Conservation (phyloP, 495 filamentous ascomycete genomes). For the Neurospora tetrasperma region DNA sequence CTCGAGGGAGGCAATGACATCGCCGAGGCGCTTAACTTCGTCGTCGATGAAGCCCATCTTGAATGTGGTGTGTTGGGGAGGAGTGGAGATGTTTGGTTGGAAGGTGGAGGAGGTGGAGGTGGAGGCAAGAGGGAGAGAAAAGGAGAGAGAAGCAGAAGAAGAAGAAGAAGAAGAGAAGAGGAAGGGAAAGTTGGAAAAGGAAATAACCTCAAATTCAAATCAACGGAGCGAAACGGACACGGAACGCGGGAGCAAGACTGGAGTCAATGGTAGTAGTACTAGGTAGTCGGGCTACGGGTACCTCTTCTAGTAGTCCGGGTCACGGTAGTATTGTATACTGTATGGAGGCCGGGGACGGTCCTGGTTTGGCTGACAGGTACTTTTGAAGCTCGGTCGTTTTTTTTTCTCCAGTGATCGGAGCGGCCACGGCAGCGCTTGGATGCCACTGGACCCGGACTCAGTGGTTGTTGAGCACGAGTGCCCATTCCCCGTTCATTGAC, state of each 20-base stretch:
- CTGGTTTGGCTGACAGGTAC: not conserved
- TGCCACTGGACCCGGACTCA: not conserved
- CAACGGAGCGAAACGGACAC: not conserved
- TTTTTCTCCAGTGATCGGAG: not conserved
- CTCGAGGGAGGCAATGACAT: slow-evolving; percentile 75
- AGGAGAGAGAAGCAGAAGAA: slow-evolving; percentile 8
- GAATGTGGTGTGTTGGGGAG: slow-evolving; percentile 19
- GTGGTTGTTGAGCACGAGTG: not conserved
- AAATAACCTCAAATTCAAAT: slow-evolving; percentile 15
- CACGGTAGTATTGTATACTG: not conserved
- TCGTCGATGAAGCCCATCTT: slow-evolving; percentile 81
- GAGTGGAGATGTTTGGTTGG: slow-evolving; percentile 2
- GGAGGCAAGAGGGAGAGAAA: slow-evolving; percentile 8
- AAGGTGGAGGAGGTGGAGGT: slow-evolving; percentile 1
- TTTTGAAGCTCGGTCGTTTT: not conserved
- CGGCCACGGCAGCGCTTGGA: not conserved
- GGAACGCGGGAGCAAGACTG: slow-evolving; percentile 1
- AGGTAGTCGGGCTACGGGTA: not conserved
- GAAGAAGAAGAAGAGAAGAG: slow-evolving; percentile 3
- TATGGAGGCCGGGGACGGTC: not conserved
- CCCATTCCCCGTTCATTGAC: not conserved
- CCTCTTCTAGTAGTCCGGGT: not conserved
- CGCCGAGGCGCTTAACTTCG: slow-evolving; percentile 64
- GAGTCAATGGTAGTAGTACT: not conserved
- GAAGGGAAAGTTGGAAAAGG: slow-evolving; percentile 9